Percentiles rank a stretch among this genome's conserved stretches.
These are phyloP conservation scores for Isabelozyma gotoi DNA, from an alignment of 805 yeast species.

Conservation along the genomic window DNA sequence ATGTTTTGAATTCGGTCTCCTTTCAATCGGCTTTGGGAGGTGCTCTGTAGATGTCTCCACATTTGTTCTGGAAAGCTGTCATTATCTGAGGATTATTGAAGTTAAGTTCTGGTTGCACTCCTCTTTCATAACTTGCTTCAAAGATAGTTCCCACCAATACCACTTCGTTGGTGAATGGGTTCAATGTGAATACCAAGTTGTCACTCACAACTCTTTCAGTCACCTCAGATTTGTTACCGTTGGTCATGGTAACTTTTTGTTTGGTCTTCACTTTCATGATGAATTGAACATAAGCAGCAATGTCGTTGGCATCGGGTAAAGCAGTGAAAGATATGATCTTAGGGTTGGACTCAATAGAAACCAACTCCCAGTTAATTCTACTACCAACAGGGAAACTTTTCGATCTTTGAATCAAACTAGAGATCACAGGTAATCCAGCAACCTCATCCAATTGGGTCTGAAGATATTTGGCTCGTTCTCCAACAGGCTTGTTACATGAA, in stretches of 20 bases:
- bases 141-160: slow-evolving; percentile 42
- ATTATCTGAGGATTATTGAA: slow-evolving; percentile 17
- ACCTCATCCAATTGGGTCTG: slow-evolving; percentile 35
- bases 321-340: slow-evolving; percentile 70
- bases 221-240: slow-evolving; percentile 15
- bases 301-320: slow-evolving; percentile 48
- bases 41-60: slow-evolving; percentile 44
- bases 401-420: slow-evolving; percentile 31
- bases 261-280: slow-evolving; percentile 37
- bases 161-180: slow-evolving; percentile 39
- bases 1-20: too few species aligned
- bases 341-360: slow-evolving; percentile 69
- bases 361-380: slow-evolving; percentile 72
- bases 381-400: slow-evolving; percentile 52
- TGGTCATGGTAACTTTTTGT: slow-evolving; percentile 32
- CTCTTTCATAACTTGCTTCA: slow-evolving; percentile 34
- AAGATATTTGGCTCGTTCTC: slow-evolving; percentile 44
- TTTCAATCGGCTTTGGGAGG: slow-evolving; percentile 19
- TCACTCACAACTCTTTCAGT: slow-evolving; percentile 33
- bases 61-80: slow-evolving; percentile 27
- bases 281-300: slow-evolving; percentile 38
- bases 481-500: slow-evolving; percentile 31
- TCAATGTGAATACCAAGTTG: slow-evolving; percentile 37
- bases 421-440: slow-evolving; percentile 32
- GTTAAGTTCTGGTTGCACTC: slow-evolving; percentile 34